A percentile compares a stretch with the other conserved stretches of the same genome.
Evolutionary conservation across 148 eudicot species (phyloP).

Genomic region (Rhododendron vialii): DNA sequence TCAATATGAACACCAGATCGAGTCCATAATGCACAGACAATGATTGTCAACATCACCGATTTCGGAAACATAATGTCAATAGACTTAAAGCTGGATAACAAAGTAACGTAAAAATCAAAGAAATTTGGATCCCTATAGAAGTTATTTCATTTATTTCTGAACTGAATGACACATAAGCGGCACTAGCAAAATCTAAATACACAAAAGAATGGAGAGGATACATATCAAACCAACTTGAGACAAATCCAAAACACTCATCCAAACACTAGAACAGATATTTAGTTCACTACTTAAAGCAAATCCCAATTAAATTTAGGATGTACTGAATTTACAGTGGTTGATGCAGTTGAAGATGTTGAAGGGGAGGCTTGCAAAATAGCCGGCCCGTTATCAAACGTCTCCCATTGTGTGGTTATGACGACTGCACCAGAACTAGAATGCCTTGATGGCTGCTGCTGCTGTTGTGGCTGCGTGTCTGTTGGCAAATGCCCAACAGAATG

Average conservation of each 20-base stretch:
- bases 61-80: constrained; percentile 13
- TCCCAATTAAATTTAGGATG: constrained; percentile 78
- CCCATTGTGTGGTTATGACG: constrained; percentile 92
- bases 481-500: constrained; percentile 45
- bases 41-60: not conserved
- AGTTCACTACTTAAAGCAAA: constrained; percentile 49
- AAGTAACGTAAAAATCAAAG: constrained; percentile 9
- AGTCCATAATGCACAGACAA: not conserved
- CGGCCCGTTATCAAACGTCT: constrained; percentile 69
- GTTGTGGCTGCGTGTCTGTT: constrained; percentile 15
- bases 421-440: constrained; percentile 55
- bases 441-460: constrained; percentile 30
- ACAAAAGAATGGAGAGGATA: constrained; percentile 62
- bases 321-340: constrained; percentile 23
- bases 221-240: constrained; percentile 48
- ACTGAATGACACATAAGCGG: constrained; percentile 27
- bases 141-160: constrained; percentile 46
- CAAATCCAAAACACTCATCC: constrained; percentile 42
- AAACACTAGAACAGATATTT: constrained; percentile 31
- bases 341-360: constrained; percentile 30
- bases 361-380: constrained; percentile 22
- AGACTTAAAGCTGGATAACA: not conserved
- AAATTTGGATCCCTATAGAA: constrained; percentile 5
- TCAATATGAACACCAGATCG: not conserved
- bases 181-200: constrained; percentile 63